phyloP scores from a whole-genome alignment of 495 filamentous ascomycete species.

The Aspergillus sclerotiicarbonarius region DNA sequence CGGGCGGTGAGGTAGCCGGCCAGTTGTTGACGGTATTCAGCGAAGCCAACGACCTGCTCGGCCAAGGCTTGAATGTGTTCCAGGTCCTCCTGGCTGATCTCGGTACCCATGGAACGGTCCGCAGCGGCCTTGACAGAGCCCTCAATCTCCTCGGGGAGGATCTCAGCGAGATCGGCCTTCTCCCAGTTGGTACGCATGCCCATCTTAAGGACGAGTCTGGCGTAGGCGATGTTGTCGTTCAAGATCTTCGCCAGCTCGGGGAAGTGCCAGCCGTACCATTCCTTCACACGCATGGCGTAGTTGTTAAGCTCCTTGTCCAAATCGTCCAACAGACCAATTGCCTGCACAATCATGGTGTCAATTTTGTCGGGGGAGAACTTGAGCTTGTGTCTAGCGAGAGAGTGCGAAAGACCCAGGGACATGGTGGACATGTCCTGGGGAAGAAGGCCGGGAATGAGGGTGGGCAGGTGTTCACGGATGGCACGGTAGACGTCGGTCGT shows the following conservation, averaged over 20 bases:
- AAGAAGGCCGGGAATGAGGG: constrained; percentile 84
- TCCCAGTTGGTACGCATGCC: constrained; percentile 79
- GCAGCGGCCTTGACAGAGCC: constrained; percentile 87
- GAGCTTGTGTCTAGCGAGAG: constrained; percentile 94
- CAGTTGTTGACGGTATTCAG: constrained; percentile 84
- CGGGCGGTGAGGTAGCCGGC: constrained; percentile 85
- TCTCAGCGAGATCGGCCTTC: constrained; percentile 77
- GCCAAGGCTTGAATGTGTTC: constrained; percentile 87
- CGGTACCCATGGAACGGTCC: constrained; percentile 97
- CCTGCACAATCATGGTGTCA: constrained; percentile 98
- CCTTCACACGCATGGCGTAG: constrained; percentile 98
- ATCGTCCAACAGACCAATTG: constrained; percentile 90
- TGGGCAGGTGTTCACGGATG: constrained; percentile 84
- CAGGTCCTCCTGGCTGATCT: constrained; percentile 86
- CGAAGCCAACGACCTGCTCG: constrained; percentile 87
- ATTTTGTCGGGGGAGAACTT: constrained; percentile 99
- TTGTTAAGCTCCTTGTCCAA: constrained; percentile 98
- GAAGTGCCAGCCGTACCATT: constrained; percentile 99
- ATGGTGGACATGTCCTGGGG: constrained; percentile 86
- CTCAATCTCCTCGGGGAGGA: constrained; percentile 96
- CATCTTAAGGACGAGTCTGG: constrained; percentile 79
- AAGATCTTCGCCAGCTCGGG: constrained; percentile 95
- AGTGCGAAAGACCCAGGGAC: constrained; percentile 94
- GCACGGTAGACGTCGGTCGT: constrained; percentile 89
- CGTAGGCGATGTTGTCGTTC: constrained; percentile 96